Evolutionary conservation across 805 yeast genomes (phyloP).

Genomic region (Zygosaccharomyces siamensis): DNA sequence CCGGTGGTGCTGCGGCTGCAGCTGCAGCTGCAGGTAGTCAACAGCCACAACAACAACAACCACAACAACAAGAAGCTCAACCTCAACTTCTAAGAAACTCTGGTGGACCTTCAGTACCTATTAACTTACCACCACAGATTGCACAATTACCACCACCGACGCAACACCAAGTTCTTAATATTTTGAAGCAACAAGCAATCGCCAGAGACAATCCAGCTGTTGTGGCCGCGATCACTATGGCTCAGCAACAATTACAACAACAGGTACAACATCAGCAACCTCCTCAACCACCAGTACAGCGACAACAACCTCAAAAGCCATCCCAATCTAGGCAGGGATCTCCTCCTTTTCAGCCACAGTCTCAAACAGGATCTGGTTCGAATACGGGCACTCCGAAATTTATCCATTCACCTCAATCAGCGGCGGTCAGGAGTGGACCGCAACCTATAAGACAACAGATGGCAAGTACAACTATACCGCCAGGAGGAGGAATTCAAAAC

Average conservation of each 20-base stretch:
- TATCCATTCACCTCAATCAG: conserved; percentile 3
- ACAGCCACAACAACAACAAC: conserved; percentile 1
- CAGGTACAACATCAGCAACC: conserved; percentile 15
- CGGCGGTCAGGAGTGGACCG: not conserved
- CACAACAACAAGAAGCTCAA: conserved; percentile 3
- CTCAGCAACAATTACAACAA: conserved; percentile 31
- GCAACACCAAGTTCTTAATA: conserved; percentile 31
- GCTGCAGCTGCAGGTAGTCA: conserved; percentile 1
- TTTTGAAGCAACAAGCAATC: conserved; percentile 33
- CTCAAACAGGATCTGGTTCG: conserved; percentile 5
- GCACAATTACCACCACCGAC: conserved; percentile 32
- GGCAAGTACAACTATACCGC: not conserved
- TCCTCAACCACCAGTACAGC: not conserved
- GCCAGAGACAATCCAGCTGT: conserved; percentile 31
- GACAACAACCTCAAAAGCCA: conserved; percentile 11
- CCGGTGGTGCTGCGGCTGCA: not conserved
- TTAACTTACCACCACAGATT: conserved; percentile 34
- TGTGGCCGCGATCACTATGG: conserved; percentile 28
- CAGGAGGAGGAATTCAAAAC: conserved; percentile 9
- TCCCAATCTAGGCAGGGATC: not conserved
- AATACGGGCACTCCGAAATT: not conserved
- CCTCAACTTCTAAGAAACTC: conserved; percentile 6
- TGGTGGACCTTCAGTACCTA: conserved; percentile 9
- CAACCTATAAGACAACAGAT: conserved; percentile 1
- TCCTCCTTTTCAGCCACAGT: conserved; percentile 5